phyloP scores from a whole-genome alignment of 148 eudicot species.

The Suaeda aralocaspica region DNA sequence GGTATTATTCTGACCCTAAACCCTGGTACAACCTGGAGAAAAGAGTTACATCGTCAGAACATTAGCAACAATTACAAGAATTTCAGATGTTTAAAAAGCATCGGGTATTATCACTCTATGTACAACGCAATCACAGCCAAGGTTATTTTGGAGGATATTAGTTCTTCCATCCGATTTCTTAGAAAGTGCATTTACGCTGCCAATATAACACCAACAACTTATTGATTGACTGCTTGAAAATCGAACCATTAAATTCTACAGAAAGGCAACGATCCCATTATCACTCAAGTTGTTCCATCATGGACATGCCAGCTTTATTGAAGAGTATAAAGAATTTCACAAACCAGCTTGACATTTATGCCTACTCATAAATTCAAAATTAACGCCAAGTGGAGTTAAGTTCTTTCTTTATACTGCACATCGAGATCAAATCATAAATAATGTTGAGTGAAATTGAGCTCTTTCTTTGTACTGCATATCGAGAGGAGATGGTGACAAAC shows the following conservation, averaged over 20 bases:
- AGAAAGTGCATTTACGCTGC: background rate
- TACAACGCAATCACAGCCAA: background rate
- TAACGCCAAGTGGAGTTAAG: no score
- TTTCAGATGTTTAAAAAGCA: background rate
- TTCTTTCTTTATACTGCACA: background rate
- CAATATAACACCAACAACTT: background rate
- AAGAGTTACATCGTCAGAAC: constrained; percentile 19
- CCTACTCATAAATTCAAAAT: no score
- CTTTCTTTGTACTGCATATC: background rate
- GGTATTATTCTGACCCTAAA: constrained; percentile 97
- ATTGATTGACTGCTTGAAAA: background rate
- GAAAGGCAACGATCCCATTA: background rate
- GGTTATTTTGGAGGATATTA: background rate
- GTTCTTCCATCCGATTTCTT: background rate
- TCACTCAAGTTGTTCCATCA: background rate
- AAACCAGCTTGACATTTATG: background rate
- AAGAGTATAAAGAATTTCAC: background rate
- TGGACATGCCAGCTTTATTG: background rate
- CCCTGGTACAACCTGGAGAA: constrained; percentile 84
- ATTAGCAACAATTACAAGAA: background rate
- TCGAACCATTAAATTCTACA: background rate
- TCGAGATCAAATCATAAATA: no score
- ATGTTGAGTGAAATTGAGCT: no score
- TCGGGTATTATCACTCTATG: background rate
- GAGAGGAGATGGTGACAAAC: background rate